These are phyloP conservation scores for Yamadazyma sp. DNA, from an alignment of 1,139 yeast genomes.

Conservation along the genomic window DNA sequence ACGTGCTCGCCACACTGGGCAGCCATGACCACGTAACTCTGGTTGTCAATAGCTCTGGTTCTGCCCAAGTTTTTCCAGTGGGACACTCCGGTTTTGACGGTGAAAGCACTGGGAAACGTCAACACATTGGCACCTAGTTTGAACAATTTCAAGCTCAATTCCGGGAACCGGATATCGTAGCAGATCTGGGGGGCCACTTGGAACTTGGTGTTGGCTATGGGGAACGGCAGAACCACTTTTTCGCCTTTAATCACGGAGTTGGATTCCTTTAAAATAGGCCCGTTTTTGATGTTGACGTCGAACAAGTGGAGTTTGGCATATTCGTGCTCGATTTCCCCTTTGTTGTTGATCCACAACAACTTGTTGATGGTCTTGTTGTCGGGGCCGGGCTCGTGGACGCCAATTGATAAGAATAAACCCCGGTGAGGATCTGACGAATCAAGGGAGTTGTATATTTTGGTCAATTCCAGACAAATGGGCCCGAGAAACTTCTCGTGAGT, in stretches of 20 bases:
- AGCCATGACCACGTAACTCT: constrained; percentile 84
- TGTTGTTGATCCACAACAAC: constrained; percentile 58
- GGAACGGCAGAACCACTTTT: constrained; percentile 53
- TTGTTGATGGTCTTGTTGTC: constrained; percentile 62
- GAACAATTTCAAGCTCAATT: constrained; percentile 64
- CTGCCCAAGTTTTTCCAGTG: constrained; percentile 84
- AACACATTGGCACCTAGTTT: constrained; percentile 73
- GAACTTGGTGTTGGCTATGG: constrained; percentile 33
- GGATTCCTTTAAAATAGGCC: constrained; percentile 73
- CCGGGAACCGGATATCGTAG: constrained; percentile 89
- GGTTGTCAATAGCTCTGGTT: constrained; percentile 86
- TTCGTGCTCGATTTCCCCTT: constrained; percentile 62
- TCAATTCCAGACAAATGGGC: constrained; percentile 50
- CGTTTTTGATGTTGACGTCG: constrained; percentile 79
- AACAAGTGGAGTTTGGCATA: constrained; percentile 88
- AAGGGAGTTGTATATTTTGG: constrained; percentile 12
- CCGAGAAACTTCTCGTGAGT: constrained; percentile 52
- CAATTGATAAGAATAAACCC: constrained; percentile 47
- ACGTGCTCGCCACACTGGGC: constrained; percentile 85
- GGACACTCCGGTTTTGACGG: constrained; percentile 84
- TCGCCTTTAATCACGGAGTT: constrained; percentile 81
- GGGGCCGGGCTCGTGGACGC: constrained; percentile 74
- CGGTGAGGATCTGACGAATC: constrained; percentile 12
- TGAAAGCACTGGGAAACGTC: constrained; percentile 89
- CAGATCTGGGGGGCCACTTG: constrained; percentile 75